Conservation (phyloP, 768 basidiomycete species). For the Calocybe gangraenosa region DNA sequence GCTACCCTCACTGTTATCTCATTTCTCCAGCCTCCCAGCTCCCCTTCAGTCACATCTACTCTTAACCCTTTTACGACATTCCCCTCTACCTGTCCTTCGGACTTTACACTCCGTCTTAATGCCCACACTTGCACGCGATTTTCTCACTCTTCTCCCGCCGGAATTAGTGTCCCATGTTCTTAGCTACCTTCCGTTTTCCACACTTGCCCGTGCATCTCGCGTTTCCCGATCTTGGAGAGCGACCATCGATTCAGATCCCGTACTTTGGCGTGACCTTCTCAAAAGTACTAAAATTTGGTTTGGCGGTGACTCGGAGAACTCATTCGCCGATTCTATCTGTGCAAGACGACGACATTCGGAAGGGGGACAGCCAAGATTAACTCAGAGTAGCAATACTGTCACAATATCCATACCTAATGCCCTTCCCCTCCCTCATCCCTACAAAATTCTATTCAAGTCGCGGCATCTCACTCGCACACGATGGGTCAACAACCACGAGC, state of each 20-base stretch:
- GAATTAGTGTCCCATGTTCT: slow-evolving; percentile 90
- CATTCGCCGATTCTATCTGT: slow-evolving; percentile 70
- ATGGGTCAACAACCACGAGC: slow-evolving; percentile 73
- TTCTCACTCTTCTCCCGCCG: slow-evolving; percentile 85
- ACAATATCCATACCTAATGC: slow-evolving; percentile 28
- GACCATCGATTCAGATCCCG: slow-evolving; percentile 86
- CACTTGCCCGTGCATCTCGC: slow-evolving; percentile 81
- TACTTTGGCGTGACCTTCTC: slow-evolving; percentile 86
- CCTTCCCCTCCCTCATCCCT: slow-evolving; percentile 78
- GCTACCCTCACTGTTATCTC: slow-evolving; percentile 74
- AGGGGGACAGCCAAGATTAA: slow-evolving; percentile 20
- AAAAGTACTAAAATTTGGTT: slow-evolving; percentile 86
- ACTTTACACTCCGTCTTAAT: slow-evolving; percentile 85
- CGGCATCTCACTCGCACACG: slow-evolving; percentile 75
- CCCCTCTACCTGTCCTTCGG: slow-evolving; percentile 86
- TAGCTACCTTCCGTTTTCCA: slow-evolving; percentile 75
- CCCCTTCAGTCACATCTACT: slow-evolving; percentile 90
- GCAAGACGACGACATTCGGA: slow-evolving; percentile 49
- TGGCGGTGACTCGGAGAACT: slow-evolving; percentile 77
- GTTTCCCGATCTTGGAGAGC: slow-evolving; percentile 90
- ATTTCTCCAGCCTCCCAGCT: slow-evolving; percentile 78
- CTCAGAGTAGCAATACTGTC: background rate
- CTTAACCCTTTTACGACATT: slow-evolving; percentile 87
- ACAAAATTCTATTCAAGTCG: slow-evolving; percentile 91
- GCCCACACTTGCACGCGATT: slow-evolving; percentile 91